A percentile compares a stretch with the other conserved stretches of the same genome.
Evolutionary conservation across 371 early-diverging fungal genomes (phyloP).

Genomic region (Astathelohania contejeani): DNA sequence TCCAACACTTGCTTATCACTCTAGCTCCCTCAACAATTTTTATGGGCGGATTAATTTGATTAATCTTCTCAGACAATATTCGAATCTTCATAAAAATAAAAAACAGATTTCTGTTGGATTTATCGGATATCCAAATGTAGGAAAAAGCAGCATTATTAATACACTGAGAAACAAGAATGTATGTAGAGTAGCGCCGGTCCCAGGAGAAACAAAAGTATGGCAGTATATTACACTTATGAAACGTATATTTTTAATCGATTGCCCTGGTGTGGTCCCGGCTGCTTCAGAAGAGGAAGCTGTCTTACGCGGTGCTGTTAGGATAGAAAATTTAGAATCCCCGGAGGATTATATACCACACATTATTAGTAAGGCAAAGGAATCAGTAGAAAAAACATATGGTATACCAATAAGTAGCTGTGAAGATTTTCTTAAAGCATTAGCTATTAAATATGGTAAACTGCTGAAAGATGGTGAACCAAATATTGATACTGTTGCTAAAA

Average conservation of each 20-base stretch:
- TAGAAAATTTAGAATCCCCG: constrained; percentile 75
- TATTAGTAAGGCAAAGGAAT: constrained; percentile 68
- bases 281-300: constrained; percentile 77
- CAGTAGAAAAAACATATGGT: constrained; percentile 70
- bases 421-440: constrained; percentile 76
- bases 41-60: constrained; percentile 94
- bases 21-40: constrained; percentile 72
- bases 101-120: constrained; percentile 90
- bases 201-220: constrained; percentile 98
- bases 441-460: constrained; percentile 71
- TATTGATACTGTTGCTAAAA: constrained; percentile 72
- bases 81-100: constrained; percentile 76
- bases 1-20: constrained; percentile 93
- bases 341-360: constrained; percentile 77
- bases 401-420: constrained; percentile 62
- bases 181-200: constrained; percentile 91
- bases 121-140: constrained; percentile 82
- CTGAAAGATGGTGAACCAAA: constrained; percentile 90
- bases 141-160: constrained; percentile 83
- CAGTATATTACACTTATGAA: constrained; percentile 96
- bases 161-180: constrained; percentile 82
- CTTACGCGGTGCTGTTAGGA: constrained; percentile 85
- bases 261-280: constrained; percentile 90
- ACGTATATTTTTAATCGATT: constrained; percentile 93
- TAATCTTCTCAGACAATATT: constrained; percentile 83